Conservation (phyloP, 495 filamentous ascomycete species). For the Pseudevernia furfuracea region DNA sequence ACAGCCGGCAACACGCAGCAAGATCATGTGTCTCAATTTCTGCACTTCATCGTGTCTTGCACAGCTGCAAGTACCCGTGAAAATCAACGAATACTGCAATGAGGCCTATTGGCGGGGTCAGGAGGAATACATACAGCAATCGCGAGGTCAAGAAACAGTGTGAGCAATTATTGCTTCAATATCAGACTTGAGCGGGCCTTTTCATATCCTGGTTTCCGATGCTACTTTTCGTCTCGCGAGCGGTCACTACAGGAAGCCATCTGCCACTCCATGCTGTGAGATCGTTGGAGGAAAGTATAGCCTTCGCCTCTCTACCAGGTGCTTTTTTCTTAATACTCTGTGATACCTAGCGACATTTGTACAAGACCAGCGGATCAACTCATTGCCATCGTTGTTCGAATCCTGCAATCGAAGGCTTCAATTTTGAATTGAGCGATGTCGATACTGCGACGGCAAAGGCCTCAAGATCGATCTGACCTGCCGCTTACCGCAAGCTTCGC, state of each 20-base stretch:
- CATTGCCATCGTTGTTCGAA: background rate
- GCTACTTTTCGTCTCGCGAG: background rate
- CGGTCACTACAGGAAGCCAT: background rate
- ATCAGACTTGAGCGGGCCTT: background rate
- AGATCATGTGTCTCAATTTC: constrained; percentile 6
- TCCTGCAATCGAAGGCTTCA: background rate
- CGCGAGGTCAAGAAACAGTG: background rate
- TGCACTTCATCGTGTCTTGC: background rate
- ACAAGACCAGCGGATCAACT: background rate
- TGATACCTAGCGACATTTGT: background rate
- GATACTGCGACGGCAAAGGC: background rate
- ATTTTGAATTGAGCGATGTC: background rate
- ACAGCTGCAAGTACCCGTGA: constrained; percentile 8
- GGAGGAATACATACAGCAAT: background rate
- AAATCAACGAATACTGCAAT: background rate
- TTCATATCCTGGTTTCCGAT: background rate
- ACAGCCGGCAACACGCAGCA: constrained; percentile 1
- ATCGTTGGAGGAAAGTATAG: background rate
- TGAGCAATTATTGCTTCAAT: background rate
- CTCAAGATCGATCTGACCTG: background rate
- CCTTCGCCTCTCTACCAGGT: background rate
- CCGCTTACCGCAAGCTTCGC: background rate
- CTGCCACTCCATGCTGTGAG: background rate
- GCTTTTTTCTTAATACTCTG: background rate
- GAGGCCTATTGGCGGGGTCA: background rate